Conservation (phyloP, 2,329 filamentous ascomycete genomes). For the Colletotrichum neosansevieriae region DNA sequence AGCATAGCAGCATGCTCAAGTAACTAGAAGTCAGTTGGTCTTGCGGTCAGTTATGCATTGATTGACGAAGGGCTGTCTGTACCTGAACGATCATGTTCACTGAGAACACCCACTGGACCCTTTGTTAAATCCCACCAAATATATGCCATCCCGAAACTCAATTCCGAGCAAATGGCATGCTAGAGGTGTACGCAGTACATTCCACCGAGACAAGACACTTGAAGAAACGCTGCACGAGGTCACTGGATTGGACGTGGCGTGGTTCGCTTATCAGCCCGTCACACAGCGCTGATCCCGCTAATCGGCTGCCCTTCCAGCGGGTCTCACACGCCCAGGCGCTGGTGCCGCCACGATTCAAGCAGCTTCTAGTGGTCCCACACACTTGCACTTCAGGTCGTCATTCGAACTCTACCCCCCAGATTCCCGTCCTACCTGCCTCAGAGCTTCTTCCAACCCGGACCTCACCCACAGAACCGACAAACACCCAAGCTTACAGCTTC, state of each 20-base stretch:
- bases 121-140: too few relatives aligned
- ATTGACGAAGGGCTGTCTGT: too few relatives aligned
- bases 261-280: constrained; percentile 23
- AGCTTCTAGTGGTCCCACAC: constrained; percentile 24
- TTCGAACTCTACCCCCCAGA: constrained; percentile 36
- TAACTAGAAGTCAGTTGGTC: too few relatives aligned
- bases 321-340: constrained; percentile 25
- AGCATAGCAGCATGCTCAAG: too few relatives aligned
- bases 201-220: neutral
- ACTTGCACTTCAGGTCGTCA: constrained; percentile 40
- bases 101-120: too few relatives aligned
- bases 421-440: constrained; percentile 31
- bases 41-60: too few relatives aligned
- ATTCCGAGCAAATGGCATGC: too few relatives aligned
- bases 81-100: too few relatives aligned
- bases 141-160: too few relatives aligned
- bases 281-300: constrained; percentile 23
- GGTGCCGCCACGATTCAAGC: constrained; percentile 18
- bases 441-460: constrained; percentile 29
- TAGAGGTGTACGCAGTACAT: neutral
- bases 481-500: neutral
- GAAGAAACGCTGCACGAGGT: neutral
- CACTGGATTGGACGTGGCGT: neutral
- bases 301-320: constrained; percentile 23
- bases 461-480: constrained; percentile 11